Evolutionary conservation across 192 early-diverging fungal genomes (phyloP).

Genomic region (Coemansia sp.): DNA sequence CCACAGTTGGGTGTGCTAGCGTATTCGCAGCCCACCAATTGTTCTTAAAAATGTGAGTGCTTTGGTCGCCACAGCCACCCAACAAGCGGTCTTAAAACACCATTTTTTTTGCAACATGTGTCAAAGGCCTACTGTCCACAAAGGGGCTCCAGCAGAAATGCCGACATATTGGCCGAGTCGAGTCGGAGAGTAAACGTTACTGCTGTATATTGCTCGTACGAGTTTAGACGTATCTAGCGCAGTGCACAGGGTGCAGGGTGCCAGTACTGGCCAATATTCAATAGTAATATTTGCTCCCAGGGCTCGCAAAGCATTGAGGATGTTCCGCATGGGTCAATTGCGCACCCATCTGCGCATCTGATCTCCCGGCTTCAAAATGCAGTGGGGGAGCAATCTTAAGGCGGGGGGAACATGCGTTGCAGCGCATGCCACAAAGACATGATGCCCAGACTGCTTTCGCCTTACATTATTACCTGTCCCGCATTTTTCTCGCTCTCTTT

Average conservation of each 20-base stretch:
- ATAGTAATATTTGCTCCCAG: not conserved
- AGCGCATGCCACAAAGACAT: not conserved
- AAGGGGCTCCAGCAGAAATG: not conserved
- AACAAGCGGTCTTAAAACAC: not conserved
- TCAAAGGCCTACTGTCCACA: not conserved
- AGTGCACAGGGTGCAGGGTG: not conserved
- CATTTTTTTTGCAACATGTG: not conserved
- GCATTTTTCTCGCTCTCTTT: not conserved
- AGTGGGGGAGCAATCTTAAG: not conserved
- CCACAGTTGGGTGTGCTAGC: not conserved
- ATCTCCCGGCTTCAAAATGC: not conserved
- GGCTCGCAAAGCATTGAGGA: not conserved
- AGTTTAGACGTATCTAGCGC: not conserved
- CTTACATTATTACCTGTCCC: not conserved
- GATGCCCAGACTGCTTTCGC: not conserved
- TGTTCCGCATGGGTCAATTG: constrained; percentile 4
- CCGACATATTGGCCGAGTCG: not conserved
- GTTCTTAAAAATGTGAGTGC: not conserved
- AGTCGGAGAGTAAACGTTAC: not conserved
- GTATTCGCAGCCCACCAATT: not conserved
- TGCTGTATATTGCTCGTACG: not conserved
- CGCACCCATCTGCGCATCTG: not conserved
- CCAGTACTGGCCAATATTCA: not conserved
- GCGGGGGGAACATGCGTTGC: not conserved
- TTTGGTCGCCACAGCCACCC: not conserved